A percentile compares a stretch with the other conserved stretches of the same genome.
Evolutionary conservation across 208 protist genomes (phyloP).

Genomic region (Strigomonas culicis): DNA sequence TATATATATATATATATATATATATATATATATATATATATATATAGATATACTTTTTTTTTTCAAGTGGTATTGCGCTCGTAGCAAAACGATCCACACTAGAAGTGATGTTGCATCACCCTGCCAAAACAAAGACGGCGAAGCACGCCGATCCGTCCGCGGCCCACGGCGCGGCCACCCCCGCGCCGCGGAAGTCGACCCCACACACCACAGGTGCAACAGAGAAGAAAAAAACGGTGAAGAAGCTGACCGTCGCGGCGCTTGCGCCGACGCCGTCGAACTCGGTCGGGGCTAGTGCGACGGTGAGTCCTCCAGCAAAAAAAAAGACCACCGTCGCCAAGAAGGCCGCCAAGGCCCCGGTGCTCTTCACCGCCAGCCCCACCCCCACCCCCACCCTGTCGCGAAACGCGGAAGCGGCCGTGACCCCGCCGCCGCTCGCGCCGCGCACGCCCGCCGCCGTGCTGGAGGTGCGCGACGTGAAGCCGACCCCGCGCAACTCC

Average conservation of each 20-base stretch:
- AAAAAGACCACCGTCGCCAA: background rate
- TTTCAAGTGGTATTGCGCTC: constrained; percentile 4
- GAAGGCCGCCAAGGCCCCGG: background rate
- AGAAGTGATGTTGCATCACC: background rate
- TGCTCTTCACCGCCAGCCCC: background rate
- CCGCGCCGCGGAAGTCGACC: background rate
- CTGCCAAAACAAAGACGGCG: background rate
- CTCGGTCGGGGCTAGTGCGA: no score
- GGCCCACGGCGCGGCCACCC: background rate
- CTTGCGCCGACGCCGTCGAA: background rate
- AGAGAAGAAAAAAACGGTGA: background rate
- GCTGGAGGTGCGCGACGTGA: background rate
- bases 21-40: background rate
- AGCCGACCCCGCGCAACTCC: background rate
- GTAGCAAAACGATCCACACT: background rate
- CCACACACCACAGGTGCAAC: background rate
- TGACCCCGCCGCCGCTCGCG: no score
- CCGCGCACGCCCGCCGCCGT: background rate
- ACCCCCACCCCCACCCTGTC: background rate
- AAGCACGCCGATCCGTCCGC: background rate
- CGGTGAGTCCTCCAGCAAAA: background rate
- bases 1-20: no score
- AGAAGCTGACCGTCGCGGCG: background rate
- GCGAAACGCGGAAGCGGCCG: background rate
- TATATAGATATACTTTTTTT: constrained; percentile 1